Evolutionary conservation across 768 basidiomycete species (phyloP).

Genomic region (Mrakia gelida): DNA sequence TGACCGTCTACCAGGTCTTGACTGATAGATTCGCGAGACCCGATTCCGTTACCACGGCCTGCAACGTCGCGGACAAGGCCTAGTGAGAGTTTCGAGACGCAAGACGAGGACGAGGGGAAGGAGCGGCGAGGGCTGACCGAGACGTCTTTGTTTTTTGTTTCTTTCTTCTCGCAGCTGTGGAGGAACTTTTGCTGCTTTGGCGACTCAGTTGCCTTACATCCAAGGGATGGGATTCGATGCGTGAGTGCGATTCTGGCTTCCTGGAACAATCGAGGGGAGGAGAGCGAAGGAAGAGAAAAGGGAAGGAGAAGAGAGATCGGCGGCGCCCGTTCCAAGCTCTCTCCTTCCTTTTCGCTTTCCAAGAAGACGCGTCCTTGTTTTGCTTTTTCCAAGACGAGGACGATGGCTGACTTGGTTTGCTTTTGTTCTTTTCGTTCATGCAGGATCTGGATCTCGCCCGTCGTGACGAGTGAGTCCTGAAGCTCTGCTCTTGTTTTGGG

Average conservation of each 20-base stretch:
- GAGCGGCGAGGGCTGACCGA: constrained; percentile 6
- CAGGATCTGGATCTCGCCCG: constrained; percentile 44
- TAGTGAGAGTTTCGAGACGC: constrained; percentile 13
- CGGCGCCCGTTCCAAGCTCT: no score
- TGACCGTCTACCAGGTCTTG: constrained; percentile 34
- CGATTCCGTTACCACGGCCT: constrained; percentile 32
- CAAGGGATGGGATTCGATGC: constrained; percentile 44
- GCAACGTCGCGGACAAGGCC: constrained; percentile 34
- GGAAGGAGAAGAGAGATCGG: no score
- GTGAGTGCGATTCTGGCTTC: constrained; percentile 6
- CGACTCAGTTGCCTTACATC: constrained; percentile 42
- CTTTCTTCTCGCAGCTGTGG: constrained; percentile 26
- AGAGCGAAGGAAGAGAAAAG: no score
- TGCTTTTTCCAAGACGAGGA: neutral
- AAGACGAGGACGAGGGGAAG: neutral
- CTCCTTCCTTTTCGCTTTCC: no score
- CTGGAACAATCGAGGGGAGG: no score
- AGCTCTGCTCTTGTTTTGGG: no score
- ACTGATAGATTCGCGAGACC: constrained; percentile 45
- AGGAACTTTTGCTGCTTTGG: constrained; percentile 29
- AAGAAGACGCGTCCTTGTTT: neutral
- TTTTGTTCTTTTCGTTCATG: neutral
- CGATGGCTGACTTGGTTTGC: neutral
- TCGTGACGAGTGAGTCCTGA: constrained; percentile 33
- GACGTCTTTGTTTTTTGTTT: neutral